Conservation (phyloP, 352 stramenopile species). For the Pythium monospermum region DNA sequence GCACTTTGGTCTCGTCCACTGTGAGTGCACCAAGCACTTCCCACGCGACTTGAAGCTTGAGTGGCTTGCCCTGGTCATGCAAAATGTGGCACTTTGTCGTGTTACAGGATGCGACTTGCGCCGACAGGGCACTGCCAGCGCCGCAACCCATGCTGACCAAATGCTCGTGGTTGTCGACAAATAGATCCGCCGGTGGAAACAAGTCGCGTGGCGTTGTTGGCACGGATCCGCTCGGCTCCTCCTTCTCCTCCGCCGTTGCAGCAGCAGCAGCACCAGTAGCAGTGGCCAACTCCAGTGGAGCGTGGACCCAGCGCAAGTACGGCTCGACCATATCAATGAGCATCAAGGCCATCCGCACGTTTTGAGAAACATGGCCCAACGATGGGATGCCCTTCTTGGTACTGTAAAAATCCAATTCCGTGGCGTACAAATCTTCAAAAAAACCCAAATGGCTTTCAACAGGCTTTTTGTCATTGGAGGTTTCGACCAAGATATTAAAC, state of each 20-base stretch:
- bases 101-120: constrained; percentile 45
- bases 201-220: constrained; percentile 8
- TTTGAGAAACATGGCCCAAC: constrained; percentile 92
- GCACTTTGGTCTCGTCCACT: constrained; percentile 66
- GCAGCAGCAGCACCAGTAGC: neutral
- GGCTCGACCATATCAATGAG: constrained; percentile 95
- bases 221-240: no score
- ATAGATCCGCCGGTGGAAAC: constrained; percentile 48
- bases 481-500: constrained; percentile 97
- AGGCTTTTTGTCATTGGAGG: constrained; percentile 89
- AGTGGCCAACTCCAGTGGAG: constrained; percentile 4
- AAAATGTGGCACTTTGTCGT: constrained; percentile 33
- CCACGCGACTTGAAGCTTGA: constrained; percentile 70
- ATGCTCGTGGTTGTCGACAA: constrained; percentile 31
- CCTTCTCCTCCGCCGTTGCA: neutral
- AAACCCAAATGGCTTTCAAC: constrained; percentile 60
- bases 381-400: constrained; percentile 20
- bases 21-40: constrained; percentile 74
- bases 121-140: constrained; percentile 26
- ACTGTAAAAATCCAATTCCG: constrained; percentile 59
- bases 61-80: constrained; percentile 14
- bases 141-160: constrained; percentile 54
- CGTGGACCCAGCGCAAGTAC: constrained; percentile 84
- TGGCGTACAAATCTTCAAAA: constrained; percentile 55
- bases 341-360: constrained; percentile 93